A percentile compares a stretch with the other conserved stretches of the same genome.
Conservation (phyloP, 495 filamentous ascomycete species). For the Peziza echinospora region DNA sequence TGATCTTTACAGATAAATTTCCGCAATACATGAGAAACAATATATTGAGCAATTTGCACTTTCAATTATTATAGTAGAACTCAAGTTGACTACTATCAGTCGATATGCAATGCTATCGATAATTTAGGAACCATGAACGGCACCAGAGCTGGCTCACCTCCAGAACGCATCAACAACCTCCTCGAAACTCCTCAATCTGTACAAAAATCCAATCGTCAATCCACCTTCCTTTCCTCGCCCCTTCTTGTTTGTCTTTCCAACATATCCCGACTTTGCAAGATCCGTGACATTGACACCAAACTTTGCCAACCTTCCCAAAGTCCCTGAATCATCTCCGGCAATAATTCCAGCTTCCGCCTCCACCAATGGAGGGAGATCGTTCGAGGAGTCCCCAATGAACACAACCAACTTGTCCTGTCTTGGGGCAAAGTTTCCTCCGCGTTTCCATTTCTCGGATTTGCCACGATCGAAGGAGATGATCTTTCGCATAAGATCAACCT, state of each 20-base stretch:
- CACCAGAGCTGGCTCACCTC: neutral
- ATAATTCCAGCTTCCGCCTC: constrained; percentile 6
- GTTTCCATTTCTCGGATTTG: neutral
- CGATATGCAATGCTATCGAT: no score
- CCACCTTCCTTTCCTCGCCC: no score
- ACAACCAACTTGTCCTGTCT: no score
- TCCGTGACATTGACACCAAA: neutral
- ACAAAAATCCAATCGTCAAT: no score
- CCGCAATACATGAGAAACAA: no score
- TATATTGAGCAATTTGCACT: no score
- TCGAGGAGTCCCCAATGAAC: constrained; percentile 10
- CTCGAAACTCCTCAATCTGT: neutral
- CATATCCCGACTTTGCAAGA: neutral
- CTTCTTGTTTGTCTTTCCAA: neutral
- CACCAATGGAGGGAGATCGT: constrained; percentile 8
- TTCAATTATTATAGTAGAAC: no score
- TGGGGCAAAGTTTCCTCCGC: no score
- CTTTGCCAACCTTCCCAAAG: no score
- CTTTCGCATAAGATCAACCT: constrained; percentile 6
- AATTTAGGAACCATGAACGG: no score
- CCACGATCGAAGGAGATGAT: neutral
- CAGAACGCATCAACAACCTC: neutral
- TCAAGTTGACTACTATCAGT: no score
- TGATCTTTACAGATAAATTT: no score
- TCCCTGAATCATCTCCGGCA: constrained; percentile 5